A percentile compares a stretch with the other conserved stretches of the same genome.
Conservation (phyloP, 192 early-diverging fungal genomes). For the Funneliformis mosseae region DNA sequence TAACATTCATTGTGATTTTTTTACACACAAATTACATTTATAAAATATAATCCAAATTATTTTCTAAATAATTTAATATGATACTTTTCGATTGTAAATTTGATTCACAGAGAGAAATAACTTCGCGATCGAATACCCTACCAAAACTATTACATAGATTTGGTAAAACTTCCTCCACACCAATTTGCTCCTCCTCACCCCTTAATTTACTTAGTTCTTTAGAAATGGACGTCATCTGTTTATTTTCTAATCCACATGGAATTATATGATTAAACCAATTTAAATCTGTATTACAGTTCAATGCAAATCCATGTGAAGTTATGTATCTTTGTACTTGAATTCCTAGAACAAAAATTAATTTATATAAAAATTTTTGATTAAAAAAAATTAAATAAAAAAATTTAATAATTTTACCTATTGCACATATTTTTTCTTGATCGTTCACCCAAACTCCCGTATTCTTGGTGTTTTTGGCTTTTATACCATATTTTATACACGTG, state of each 20-base stretch:
- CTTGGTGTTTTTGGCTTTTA: slow-evolving; percentile 65
- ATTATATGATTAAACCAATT: slow-evolving; percentile 88
- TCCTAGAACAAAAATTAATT: slow-evolving; percentile 46
- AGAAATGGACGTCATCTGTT: slow-evolving; percentile 74
- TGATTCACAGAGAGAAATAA: slow-evolving; percentile 39
- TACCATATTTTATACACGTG: slow-evolving; percentile 64
- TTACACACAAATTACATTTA: no score
- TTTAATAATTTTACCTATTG: slow-evolving; percentile 65
- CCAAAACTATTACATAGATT: slow-evolving; percentile 51
- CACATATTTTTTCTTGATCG: slow-evolving; percentile 85
- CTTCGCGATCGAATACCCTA: slow-evolving; percentile 45
- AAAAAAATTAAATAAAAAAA: not conserved
- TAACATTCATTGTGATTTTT: no score
- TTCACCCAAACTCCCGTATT: slow-evolving; percentile 92
- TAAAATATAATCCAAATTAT: not conserved
- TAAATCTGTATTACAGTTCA: slow-evolving; percentile 92
- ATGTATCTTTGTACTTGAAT: slow-evolving; percentile 86
- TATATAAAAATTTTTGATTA: not conserved
- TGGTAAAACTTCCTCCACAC: slow-evolving; percentile 58
- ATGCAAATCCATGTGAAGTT: slow-evolving; percentile 90
- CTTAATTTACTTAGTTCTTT: slow-evolving; percentile 43
- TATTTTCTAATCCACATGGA: slow-evolving; percentile 83
- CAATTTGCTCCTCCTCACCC: slow-evolving; percentile 24
- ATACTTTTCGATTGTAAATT: not conserved
- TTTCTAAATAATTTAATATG: not conserved